phyloP scores from a whole-genome alignment of 768 basidiomycete species.

The Lanmaoa pseudosensibilis region DNA sequence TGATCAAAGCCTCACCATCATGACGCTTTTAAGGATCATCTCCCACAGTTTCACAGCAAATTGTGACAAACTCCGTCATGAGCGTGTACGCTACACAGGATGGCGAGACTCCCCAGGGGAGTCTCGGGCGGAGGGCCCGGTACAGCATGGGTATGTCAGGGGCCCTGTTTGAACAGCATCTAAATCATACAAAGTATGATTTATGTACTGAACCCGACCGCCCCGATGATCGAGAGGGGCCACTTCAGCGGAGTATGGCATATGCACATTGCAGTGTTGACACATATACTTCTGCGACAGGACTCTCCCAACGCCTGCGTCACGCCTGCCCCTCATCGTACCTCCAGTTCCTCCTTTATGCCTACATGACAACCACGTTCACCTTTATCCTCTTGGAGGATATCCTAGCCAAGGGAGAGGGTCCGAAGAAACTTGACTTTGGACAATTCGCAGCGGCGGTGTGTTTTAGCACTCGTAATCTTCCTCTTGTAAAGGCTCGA shows the following conservation, averaged over 20 bases:
- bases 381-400: constrained; percentile 53
- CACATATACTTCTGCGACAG: constrained; percentile 29
- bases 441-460: constrained; percentile 67
- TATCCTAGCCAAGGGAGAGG: constrained; percentile 64
- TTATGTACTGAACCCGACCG: no score
- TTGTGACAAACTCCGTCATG: not conserved
- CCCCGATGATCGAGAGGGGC: no score
- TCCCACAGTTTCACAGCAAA: no score
- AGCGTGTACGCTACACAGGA: no score
- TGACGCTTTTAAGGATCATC: no score
- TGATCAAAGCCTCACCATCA: not conserved
- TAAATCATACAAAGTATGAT: no score
- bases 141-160: no score
- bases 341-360: constrained; percentile 15
- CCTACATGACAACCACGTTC: not conserved
- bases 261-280: not conserved
- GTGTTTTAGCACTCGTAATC: constrained; percentile 45
- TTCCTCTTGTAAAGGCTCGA: no score
- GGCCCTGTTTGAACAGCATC: no score
- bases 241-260: no score
- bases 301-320: constrained; percentile 81
- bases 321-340: constrained; percentile 67
- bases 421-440: constrained; percentile 55
- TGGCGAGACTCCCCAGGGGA: no score
- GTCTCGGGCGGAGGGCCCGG: no score